A percentile compares a stretch with the other conserved stretches of the same genome.
Conservation (phyloP, 176 grass and related monocot genomes). For the Elymus sibiricus region DNA sequence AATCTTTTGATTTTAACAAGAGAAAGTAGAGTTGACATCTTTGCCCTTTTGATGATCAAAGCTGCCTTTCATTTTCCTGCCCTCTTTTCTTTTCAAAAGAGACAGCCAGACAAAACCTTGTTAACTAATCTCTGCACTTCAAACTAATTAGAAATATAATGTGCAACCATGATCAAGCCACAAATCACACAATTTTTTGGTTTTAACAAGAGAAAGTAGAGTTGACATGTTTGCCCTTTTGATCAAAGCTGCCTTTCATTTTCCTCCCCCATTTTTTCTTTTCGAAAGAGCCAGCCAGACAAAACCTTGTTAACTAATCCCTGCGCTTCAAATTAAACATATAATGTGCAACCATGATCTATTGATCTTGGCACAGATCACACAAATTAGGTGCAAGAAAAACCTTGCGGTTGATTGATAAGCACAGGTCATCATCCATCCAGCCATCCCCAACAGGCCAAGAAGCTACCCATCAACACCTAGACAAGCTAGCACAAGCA, state of each 20-base stretch:
- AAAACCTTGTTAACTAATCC: not conserved
- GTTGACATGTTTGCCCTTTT: not conserved
- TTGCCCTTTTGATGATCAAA: conserved; percentile 15
- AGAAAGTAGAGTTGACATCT: not conserved
- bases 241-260: conserved; percentile 22
- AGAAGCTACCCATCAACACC: not conserved
- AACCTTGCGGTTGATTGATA: conserved; percentile 9
- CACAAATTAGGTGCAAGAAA: not conserved
- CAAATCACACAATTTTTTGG: not conserved
- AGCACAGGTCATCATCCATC: conserved; percentile 3
- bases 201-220: conserved; percentile 6
- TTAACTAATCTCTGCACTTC: not conserved
- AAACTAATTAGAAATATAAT: not conserved
- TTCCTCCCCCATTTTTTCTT: not conserved
- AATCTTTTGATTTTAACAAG: not conserved
- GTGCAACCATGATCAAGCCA: conserved; percentile 23
- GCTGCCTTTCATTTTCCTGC: conserved; percentile 1
- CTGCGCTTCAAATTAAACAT: not conserved
- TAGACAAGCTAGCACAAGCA: not conserved
- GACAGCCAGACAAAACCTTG: not conserved
- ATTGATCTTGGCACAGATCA: conserved; percentile 20
- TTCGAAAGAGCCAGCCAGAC: not conserved
- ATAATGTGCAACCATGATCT: conserved; percentile 26
- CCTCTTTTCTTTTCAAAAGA: not conserved
- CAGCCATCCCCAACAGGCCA: not conserved